A percentile compares a stretch with the other conserved stretches of the same genome.
These are phyloP conservation scores for Gossypium davidsonii DNA, from an alignment of 441 rosid genomes.

Conservation along the genomic window DNA sequence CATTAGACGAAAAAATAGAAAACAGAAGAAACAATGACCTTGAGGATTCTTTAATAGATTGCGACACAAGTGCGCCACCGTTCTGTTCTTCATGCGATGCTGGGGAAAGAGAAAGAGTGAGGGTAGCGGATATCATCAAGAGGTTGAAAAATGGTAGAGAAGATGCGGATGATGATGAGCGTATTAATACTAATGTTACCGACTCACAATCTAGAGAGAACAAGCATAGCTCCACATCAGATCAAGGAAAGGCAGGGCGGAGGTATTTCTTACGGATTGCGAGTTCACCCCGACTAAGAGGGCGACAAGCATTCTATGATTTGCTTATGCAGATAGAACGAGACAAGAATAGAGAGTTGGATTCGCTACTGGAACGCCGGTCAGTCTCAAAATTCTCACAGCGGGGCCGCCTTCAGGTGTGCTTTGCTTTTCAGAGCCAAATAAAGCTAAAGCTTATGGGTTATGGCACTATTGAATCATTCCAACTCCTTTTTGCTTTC, in stretches of 20 bases:
- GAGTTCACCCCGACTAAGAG: constrained; percentile 59
- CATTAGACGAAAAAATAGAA: constrained; percentile 23
- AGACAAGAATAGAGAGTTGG: constrained; percentile 54
- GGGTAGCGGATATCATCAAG: constrained; percentile 66
- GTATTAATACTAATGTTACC: neutral
- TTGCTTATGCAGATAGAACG: constrained; percentile 53
- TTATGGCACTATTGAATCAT: neutral
- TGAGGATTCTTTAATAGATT: constrained; percentile 29
- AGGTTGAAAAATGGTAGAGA: constrained; percentile 29
- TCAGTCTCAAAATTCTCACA: constrained; percentile 62
- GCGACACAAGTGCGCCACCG: constrained; percentile 25
- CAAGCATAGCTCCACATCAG: constrained; percentile 4
- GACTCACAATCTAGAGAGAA: constrained; percentile 11
- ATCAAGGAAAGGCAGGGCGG: constrained; percentile 22
- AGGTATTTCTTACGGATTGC: constrained; percentile 27
- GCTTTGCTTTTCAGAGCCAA: neutral
- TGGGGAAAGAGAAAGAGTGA: constrained; percentile 47
- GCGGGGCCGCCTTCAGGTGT: constrained; percentile 80
- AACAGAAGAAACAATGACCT: neutral
- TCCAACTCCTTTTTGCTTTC: neutral
- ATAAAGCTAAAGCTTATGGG: too few species aligned
- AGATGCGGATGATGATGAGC: constrained; percentile 35
- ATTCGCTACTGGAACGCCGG: constrained; percentile 36
- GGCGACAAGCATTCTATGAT: constrained; percentile 75
- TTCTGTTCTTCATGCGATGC: constrained; percentile 21